These are phyloP conservation scores for Cutaneotrichosporon cyanovorans DNA, from an alignment of 1,284 basidiomycete genomes.

Conservation along the genomic window DNA sequence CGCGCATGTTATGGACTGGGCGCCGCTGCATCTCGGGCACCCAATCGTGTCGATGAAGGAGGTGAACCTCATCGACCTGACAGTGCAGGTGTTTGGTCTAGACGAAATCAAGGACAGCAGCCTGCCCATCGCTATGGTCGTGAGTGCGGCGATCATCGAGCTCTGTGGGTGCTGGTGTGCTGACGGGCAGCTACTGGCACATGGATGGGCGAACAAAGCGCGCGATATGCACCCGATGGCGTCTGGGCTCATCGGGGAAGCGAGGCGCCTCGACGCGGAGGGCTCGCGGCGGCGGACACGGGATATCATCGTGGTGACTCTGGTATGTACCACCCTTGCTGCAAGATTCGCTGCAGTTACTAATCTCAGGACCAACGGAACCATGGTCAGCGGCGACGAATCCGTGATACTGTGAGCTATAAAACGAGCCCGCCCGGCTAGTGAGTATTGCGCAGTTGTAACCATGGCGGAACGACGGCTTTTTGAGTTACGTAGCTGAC, in stretches of 20 bases:
- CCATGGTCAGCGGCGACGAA: slow-evolving; percentile 57
- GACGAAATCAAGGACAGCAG: slow-evolving; percentile 31
- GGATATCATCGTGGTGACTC: slow-evolving; percentile 39
- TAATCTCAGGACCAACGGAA: slow-evolving; percentile 63
- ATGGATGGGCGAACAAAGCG: slow-evolving; percentile 32
- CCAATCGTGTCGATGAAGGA: slow-evolving; percentile 6
- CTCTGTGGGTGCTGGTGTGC: neutral
- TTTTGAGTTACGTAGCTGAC: too few relatives aligned
- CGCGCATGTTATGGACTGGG: slow-evolving; percentile 12
- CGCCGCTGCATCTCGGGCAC: slow-evolving; percentile 21
- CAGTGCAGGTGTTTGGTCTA: slow-evolving; percentile 33
- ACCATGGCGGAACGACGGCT: too few relatives aligned
- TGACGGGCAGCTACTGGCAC: slow-evolving; percentile 11
- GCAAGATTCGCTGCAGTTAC: neutral
- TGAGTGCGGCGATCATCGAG: slow-evolving; percentile 17
- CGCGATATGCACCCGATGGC: slow-evolving; percentile 32
- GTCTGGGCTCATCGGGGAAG: slow-evolving; percentile 29
- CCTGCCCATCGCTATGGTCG: slow-evolving; percentile 27
- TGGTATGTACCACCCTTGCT: slow-evolving; percentile 29
- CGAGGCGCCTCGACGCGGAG: slow-evolving; percentile 2
- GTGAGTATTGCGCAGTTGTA: slow-evolving; percentile 36
- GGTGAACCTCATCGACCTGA: slow-evolving; percentile 26
- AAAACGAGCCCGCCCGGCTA: slow-evolving; percentile 57
- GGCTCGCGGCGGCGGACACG: slow-evolving; percentile 14
- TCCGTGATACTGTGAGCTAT: slow-evolving; percentile 57